Conservation (phyloP, 2,329 filamentous ascomycete genomes). For the Penicillium expansum region DNA sequence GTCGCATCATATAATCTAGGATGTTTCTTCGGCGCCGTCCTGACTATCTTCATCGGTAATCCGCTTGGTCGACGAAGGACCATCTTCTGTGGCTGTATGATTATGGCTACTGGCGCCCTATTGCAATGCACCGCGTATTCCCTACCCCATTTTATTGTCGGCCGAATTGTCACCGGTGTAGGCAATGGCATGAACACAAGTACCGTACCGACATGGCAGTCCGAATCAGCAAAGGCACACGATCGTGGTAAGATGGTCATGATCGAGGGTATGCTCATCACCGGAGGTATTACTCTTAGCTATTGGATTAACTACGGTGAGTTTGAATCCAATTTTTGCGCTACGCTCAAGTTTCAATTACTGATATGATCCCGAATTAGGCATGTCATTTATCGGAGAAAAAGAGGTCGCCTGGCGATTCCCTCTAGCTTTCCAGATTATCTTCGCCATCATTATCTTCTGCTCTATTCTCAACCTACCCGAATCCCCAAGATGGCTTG, state of each 20-base stretch:
- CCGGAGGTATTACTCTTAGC: conserved; percentile 46
- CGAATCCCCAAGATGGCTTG: conserved; percentile 57
- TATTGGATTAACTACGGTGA: conserved; percentile 50
- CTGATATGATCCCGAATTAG: conserved; percentile 6
- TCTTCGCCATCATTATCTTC: conserved; percentile 52
- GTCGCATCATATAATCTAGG: conserved; percentile 47
- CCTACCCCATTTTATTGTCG: conserved; percentile 47
- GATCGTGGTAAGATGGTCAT: conserved; percentile 45
- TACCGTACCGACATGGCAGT: conserved; percentile 50
- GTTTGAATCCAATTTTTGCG: not conserved
- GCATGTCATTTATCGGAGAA: conserved; percentile 50
- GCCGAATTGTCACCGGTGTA: conserved; percentile 48
- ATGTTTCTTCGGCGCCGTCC: conserved; percentile 49
- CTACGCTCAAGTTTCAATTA: not conserved
- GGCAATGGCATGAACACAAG: conserved; percentile 53
- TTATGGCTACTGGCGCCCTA: conserved; percentile 35
- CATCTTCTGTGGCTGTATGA: conserved; percentile 33
- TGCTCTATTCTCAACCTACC: conserved; percentile 47
- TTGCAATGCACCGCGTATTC: conserved; percentile 19
- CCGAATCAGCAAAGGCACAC: conserved; percentile 22
- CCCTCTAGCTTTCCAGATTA: conserved; percentile 55
- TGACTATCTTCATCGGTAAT: conserved; percentile 50
- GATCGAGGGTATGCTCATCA: conserved; percentile 50
- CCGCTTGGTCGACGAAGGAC: conserved; percentile 23
- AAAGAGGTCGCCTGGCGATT: conserved; percentile 50